Evolutionary conservation across 441 rosid species (phyloP).

Genomic region (Pelargonium cotyledonis): DNA sequence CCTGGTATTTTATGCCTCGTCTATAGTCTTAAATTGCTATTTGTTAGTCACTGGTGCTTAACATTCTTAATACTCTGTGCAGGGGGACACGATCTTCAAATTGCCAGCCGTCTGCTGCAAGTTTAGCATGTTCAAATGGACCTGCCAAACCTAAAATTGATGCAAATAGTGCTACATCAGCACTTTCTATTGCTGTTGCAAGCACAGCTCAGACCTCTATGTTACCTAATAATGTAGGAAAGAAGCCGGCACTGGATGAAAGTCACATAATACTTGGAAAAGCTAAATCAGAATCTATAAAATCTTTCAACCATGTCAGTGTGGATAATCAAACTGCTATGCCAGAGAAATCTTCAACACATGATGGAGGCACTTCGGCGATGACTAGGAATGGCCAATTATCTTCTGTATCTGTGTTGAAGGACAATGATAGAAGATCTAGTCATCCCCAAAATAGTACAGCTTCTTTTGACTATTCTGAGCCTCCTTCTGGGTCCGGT

Average conservation of each 20-base stretch:
- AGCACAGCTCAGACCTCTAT: slow-evolving; percentile 30
- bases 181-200: slow-evolving; percentile 41
- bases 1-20: slow-evolving; percentile 49
- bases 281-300: slow-evolving; percentile 34
- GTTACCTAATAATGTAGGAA: slow-evolving; percentile 31
- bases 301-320: slow-evolving; percentile 30
- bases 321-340: slow-evolving; percentile 24
- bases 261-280: slow-evolving; percentile 29
- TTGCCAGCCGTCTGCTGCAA: slow-evolving; percentile 36
- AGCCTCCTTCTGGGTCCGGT: slow-evolving; percentile 22
- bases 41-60: slow-evolving; percentile 18
- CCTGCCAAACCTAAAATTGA: slow-evolving; percentile 46
- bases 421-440: slow-evolving; percentile 28
- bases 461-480: slow-evolving; percentile 23
- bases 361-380: slow-evolving; percentile 24
- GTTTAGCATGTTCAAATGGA: slow-evolving; percentile 43
- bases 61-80: slow-evolving; percentile 16
- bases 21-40: not conserved
- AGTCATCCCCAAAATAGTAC: slow-evolving; percentile 25
- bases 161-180: slow-evolving; percentile 26
- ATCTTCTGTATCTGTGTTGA: slow-evolving; percentile 28
- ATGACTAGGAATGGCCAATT: slow-evolving; percentile 24
- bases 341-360: slow-evolving; percentile 33
- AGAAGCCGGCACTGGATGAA: slow-evolving; percentile 41
- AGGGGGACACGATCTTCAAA: slow-evolving; percentile 75